These are phyloP conservation scores for Daldinia childiae DNA, from an alignment of 495 filamentous ascomycete genomes.

Conservation along the genomic window DNA sequence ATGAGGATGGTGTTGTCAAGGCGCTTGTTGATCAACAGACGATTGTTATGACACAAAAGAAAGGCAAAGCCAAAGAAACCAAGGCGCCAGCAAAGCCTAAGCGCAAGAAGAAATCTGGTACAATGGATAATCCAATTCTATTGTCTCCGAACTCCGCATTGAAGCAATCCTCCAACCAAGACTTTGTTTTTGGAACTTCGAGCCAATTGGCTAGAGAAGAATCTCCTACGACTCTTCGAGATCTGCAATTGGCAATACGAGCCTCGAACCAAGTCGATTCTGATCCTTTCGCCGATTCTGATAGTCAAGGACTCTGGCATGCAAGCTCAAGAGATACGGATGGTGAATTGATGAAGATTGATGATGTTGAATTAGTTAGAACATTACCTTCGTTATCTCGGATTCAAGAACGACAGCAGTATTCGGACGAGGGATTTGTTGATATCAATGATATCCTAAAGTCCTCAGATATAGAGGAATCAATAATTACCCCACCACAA, in stretches of 20 bases:
- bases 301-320: conserved; percentile 66
- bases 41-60: conserved; percentile 48
- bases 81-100: conserved; percentile 48
- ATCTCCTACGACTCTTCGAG: conserved; percentile 71
- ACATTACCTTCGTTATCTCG: conserved; percentile 1
- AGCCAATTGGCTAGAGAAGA: conserved; percentile 86
- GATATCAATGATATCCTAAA: conserved; percentile 53
- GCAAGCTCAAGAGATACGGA: conserved; percentile 71
- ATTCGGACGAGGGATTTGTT: conserved; percentile 39
- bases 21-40: conserved; percentile 47
- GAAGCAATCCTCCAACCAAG: conserved; percentile 73
- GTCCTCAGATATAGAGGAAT: conserved; percentile 23
- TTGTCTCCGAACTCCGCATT: conserved; percentile 78
- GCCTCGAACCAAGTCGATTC: conserved; percentile 62
- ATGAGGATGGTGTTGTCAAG: conserved; percentile 43
- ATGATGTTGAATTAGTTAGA: conserved; percentile 66
- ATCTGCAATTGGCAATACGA: conserved; percentile 75
- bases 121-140: conserved; percentile 59
- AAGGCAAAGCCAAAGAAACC: conserved; percentile 43
- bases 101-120: conserved; percentile 57
- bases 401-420: background rate
- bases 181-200: conserved; percentile 90
- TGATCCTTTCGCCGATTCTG: conserved; percentile 51
- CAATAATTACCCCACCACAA: background rate
- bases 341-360: conserved; percentile 67